A percentile compares a stretch with the other conserved stretches of the same genome.
Conservation (phyloP, 2,329 filamentous ascomycete genomes). For the Pyricularia sp. region DNA sequence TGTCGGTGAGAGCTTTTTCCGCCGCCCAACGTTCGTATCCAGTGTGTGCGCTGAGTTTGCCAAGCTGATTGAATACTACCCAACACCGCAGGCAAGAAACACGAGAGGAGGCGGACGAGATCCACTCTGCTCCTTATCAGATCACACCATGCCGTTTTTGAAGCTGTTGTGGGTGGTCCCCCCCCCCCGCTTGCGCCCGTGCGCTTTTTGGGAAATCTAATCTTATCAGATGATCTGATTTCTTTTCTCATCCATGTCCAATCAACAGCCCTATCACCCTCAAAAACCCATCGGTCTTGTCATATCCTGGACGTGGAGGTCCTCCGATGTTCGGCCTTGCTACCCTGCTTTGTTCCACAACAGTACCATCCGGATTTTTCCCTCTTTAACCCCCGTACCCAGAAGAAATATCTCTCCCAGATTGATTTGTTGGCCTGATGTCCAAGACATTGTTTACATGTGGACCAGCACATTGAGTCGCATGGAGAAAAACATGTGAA, state of each 20-base stretch:
- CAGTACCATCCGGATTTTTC: too few species aligned
- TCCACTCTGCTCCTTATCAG: background rate
- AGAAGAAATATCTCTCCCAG: too few species aligned
- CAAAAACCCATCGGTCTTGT: too few species aligned
- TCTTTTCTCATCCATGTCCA: background rate
- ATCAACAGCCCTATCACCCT: background rate
- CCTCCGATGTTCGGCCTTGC: background rate
- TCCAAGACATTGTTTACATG: too few species aligned
- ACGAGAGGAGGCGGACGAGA: background rate
- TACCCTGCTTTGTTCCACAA: too few species aligned
- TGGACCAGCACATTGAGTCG: too few species aligned
- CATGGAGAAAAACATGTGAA: too few species aligned
- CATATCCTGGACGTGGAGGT: background rate
- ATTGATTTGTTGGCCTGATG: too few species aligned
- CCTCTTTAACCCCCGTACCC: too few species aligned
- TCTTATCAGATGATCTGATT: constrained; percentile 14
- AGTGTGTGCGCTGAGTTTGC: background rate
- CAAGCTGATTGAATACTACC: background rate
- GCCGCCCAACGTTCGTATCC: background rate
- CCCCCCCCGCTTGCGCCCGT: background rate
- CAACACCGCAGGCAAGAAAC: background rate
- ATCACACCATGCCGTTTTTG: background rate
- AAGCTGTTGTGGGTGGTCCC: background rate
- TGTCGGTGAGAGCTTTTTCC: background rate
- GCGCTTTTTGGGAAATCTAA: constrained; percentile 8